Conservation (phyloP, 768 basidiomycete genomes). For the Mycena polygramma region DNA sequence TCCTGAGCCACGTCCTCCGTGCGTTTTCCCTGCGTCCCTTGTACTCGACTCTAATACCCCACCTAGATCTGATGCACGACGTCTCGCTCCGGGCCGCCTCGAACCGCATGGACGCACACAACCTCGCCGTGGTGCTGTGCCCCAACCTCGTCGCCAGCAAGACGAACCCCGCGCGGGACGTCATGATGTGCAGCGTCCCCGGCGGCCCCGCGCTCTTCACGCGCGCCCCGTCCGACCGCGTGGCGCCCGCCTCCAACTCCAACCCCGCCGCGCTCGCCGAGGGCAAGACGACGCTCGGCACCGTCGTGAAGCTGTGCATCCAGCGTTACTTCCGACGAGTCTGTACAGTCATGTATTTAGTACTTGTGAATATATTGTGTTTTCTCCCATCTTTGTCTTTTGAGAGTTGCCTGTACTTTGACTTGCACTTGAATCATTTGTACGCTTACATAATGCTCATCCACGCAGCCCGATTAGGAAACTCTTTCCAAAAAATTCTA, state of each 20-base stretch:
- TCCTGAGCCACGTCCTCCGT: constrained; percentile 80
- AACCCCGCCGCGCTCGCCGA: constrained; percentile 45
- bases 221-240: constrained; percentile 40
- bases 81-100: constrained; percentile 74
- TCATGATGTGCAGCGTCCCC: constrained; percentile 78
- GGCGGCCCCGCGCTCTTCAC: constrained; percentile 57
- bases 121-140: constrained; percentile 82
- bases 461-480: no score
- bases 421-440: no score
- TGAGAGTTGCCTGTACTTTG: no score
- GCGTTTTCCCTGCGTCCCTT: constrained; percentile 41
- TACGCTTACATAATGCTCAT: no score
- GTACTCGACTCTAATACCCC: background rate
- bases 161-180: constrained; percentile 73
- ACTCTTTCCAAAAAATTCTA: no score
- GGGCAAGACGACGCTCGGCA: constrained; percentile 75
- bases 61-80: constrained; percentile 81
- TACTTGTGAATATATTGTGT: no score
- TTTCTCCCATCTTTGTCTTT: no score
- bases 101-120: constrained; percentile 88
- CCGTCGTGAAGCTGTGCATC: constrained; percentile 82
- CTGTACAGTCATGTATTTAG: no score
- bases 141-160: constrained; percentile 84
- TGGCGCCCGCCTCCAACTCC: constrained; percentile 26
- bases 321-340: no score